Evolutionary conservation across 2,329 filamentous ascomycete genomes (phyloP).

Genomic region (Trichoderma koningii): DNA sequence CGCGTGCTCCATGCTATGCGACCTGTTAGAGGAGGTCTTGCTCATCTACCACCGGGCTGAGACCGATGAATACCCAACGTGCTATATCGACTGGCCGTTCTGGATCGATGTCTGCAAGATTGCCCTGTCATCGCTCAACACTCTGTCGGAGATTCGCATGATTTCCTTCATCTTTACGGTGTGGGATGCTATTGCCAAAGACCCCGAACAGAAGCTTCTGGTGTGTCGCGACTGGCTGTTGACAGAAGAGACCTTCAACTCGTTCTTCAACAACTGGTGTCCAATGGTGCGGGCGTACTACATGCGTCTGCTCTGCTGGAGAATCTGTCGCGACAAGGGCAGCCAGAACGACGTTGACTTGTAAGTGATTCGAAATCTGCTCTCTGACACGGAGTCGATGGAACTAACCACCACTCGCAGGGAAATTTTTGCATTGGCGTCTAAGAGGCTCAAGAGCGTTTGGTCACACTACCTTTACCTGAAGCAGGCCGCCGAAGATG

Average conservation of each 20-base stretch:
- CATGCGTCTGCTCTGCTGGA: constrained; percentile 88
- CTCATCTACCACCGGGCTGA: constrained; percentile 58
- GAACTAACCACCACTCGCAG: constrained; percentile 46
- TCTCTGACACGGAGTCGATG: background rate
- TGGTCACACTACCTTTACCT: constrained; percentile 82
- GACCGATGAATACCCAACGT: constrained; percentile 42
- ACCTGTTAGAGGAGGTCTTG: constrained; percentile 83
- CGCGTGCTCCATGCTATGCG: constrained; percentile 86
- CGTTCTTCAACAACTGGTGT: constrained; percentile 90
- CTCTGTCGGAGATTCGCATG: constrained; percentile 83
- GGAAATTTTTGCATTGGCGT: constrained; percentile 68
- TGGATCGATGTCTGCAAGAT: constrained; percentile 80
- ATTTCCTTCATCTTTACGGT: constrained; percentile 78
- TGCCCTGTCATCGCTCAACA: constrained; percentile 82
- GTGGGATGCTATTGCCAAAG: constrained; percentile 71
- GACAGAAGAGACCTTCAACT: constrained; percentile 72
- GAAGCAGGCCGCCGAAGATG: constrained; percentile 64
- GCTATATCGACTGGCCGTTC: constrained; percentile 75
- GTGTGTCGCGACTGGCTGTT: constrained; percentile 77
- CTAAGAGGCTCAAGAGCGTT: constrained; percentile 66
- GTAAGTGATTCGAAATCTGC: constrained; percentile 57
- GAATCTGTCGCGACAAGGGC: constrained; percentile 75
- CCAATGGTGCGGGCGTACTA: constrained; percentile 94
- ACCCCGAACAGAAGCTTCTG: constrained; percentile 66
- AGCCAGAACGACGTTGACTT: constrained; percentile 64